Evolutionary conservation across 495 filamentous ascomycete species (phyloP), one percentile per base, ranked within the genome.

Genomic region (Penicillium samsonianum): DNA sequence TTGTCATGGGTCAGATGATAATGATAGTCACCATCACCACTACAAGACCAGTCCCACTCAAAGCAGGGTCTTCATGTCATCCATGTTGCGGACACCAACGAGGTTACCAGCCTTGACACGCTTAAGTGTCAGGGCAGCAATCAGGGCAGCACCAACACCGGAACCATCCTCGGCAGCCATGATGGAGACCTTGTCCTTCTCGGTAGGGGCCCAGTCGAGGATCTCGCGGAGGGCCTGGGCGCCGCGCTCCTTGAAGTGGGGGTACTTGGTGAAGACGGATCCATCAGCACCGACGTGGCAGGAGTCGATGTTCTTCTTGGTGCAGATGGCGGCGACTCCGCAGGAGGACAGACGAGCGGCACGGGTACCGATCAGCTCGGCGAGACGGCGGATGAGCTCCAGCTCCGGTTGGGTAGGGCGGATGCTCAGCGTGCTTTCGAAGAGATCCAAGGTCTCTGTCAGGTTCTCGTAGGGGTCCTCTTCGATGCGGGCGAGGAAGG

Each of bases 231-330:
- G 84, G 20, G 93, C 93, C 63, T 85, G 80, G 5, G 93, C 93
- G 53, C 92, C 91, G 48, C 93, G 89, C 16, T 83, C 83, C 81
- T 96, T 93, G 82, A 98, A 98, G 73, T 96, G 90, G 2, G 93
- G 93, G 76, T 97, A 97, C 73, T 96, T 96, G 81, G 96, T 96
- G 80, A 97, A 98, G 42, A 98, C 92, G 11, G 89, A 93, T 23
- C 93, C 93, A 64, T 98, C 93, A 38, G 93, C 93, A 64, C 93
- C 93, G 19, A 97, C 93, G 71, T 97, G 92, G 82, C 90, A 96
- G 14, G 86, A 82, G 60, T 85, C 76, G 61, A 90, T 91, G 55
- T 86, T 84, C 80, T 96, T 97, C 87, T 96, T 97, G 72, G 84
- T 93, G 80, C 90, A 91, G 64, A 98, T 97, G 47, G 92, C 93